These are phyloP conservation scores for Epichloe coenophiala DNA, from an alignment of 2,329 filamentous ascomycete genomes.

Conservation along the genomic window DNA sequence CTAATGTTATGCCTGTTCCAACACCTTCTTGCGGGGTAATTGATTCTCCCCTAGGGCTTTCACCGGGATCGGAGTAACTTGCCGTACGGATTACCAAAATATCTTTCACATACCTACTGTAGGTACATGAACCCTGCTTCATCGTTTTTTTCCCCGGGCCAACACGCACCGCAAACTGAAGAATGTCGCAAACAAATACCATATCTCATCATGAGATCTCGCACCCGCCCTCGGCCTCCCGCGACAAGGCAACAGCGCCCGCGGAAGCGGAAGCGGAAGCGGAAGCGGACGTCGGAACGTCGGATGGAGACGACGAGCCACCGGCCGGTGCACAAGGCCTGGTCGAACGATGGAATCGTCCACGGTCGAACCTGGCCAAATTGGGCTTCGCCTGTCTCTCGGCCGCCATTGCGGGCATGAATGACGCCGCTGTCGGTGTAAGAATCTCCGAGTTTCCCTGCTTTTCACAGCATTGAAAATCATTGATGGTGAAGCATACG, in stretches of 20 bases:
- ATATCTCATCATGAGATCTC: neutral
- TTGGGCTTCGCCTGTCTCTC: conserved; percentile 37
- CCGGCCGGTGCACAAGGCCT: conserved; percentile 13
- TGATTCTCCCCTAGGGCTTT: no score
- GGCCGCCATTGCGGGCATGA: conserved; percentile 48
- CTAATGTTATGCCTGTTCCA: no score
- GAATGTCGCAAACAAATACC: neutral
- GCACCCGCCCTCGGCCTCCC: neutral
- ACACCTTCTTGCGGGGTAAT: no score
- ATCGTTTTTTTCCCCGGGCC: no score
- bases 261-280: neutral
- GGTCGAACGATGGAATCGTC: conserved; percentile 23
- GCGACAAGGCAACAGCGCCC: neutral
- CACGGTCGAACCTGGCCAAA: conserved; percentile 17
- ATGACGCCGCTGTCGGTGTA: conserved; percentile 48
- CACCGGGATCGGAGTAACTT: no score
- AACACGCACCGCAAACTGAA: neutral
- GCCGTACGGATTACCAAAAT: no score
- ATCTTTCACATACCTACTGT: no score
- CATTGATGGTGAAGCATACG: no score
- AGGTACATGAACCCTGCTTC: no score
- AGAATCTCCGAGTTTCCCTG: conserved; percentile 8
- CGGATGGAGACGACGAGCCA: conserved; percentile 9
- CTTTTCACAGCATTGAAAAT: neutral
- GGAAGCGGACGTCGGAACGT: neutral